Evolutionary conservation across 257 asterid genomes (phyloP).

Genomic region (Solanum chilense): DNA sequence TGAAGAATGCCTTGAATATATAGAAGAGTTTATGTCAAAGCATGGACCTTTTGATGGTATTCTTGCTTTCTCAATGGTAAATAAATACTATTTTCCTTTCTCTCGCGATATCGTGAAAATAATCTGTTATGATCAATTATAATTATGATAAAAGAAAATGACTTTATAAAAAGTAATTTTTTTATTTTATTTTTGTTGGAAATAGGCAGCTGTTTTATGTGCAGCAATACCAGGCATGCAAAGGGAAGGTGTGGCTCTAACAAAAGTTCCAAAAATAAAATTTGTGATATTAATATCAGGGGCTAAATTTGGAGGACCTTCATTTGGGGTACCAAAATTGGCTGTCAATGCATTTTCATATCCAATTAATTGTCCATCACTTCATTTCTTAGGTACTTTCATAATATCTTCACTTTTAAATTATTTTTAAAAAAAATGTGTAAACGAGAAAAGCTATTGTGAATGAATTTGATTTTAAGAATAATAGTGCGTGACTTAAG

Average conservation of each 20-base stretch:
- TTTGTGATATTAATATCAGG: conserved; percentile 22
- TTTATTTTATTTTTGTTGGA: not conserved
- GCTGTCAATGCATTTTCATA: conserved; percentile 24
- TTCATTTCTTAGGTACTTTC: conserved; percentile 23
- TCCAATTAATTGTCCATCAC: conserved; percentile 18
- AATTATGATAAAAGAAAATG: not conserved
- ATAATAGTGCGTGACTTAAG: too few relatives aligned
- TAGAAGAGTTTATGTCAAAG: conserved; percentile 20
- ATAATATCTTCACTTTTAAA: not conserved
- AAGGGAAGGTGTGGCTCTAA: conserved; percentile 24
- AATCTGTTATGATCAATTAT: not conserved
- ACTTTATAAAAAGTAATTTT: not conserved
- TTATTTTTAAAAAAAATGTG: accelerated
- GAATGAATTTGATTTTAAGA: too few relatives aligned
- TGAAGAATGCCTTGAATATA: conserved; percentile 19
- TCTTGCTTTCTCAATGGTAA: conserved; percentile 30
- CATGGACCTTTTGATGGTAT: conserved; percentile 33
- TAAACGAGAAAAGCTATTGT: not conserved
- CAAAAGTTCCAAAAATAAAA: conserved; percentile 20
- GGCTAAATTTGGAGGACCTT: conserved; percentile 15
- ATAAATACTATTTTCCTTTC: not conserved
- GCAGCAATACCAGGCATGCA: conserved; percentile 32
- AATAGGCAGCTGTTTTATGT: conserved; percentile 19
- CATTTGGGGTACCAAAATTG: conserved; percentile 17
- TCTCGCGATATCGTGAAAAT: not conserved